Conservation (phyloP, 2,329 filamentous ascomycete genomes). For the Aspergillus vadensis region DNA sequence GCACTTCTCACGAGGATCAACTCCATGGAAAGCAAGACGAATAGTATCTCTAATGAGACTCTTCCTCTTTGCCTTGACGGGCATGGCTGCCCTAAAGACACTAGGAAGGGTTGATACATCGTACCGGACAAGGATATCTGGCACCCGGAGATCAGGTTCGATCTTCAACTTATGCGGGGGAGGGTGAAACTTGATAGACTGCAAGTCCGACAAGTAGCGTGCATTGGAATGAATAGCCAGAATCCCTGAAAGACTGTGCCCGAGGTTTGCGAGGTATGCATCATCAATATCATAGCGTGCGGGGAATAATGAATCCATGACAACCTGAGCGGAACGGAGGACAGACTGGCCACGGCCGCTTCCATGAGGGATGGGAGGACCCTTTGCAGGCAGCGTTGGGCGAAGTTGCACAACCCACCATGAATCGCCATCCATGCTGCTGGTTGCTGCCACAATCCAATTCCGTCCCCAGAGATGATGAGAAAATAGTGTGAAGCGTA, state of each 20-base stretch:
- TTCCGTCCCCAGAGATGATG: conserved; percentile 69
- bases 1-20: conserved; percentile 35
- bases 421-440: conserved; percentile 71
- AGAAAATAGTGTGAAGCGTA: conserved; percentile 69
- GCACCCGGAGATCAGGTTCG: conserved; percentile 34
- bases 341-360: conserved; percentile 15
- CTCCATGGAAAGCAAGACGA: conserved; percentile 41
- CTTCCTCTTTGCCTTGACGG: conserved; percentile 28
- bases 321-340: conserved; percentile 30
- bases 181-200: conserved; percentile 31
- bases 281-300: conserved; percentile 25
- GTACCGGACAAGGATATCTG: conserved; percentile 40
- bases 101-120: conserved; percentile 33
- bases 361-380: conserved; percentile 13
- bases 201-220: conserved; percentile 34
- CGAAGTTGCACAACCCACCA: conserved; percentile 69
- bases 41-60: conserved; percentile 38
- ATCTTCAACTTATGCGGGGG: conserved; percentile 34
- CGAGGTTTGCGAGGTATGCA: conserved; percentile 36
- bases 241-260: conserved; percentile 40
- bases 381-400: conserved; percentile 19
- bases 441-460: conserved; percentile 72
- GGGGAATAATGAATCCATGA: conserved; percentile 32
- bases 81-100: conserved; percentile 33
- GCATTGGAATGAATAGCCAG: conserved; percentile 43